phyloP scores from a whole-genome alignment of 2,329 filamentous ascomycete genomes.

The Cladosporium sphaerospermum region DNA sequence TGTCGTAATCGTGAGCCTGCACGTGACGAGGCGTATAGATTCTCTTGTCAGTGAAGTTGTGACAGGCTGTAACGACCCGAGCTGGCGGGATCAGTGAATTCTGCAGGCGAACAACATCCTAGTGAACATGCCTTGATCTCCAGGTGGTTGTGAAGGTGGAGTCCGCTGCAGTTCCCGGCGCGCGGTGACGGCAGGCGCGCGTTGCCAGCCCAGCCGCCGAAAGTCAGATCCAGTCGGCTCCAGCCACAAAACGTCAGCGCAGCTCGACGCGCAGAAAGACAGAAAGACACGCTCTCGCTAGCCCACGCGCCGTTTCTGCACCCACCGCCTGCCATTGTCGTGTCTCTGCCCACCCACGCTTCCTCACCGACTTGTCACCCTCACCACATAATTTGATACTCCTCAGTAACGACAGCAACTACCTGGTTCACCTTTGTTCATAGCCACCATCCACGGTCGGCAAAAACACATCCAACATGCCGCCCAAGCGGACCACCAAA shows the following conservation, averaged over 20 bases:
- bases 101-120: no score
- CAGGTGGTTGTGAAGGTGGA: no score
- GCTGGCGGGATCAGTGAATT: no score
- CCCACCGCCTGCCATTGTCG: neutral
- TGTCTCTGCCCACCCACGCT: neutral
- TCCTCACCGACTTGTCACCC: neutral
- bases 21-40: no score
- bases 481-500: conserved; percentile 21
- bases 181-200: neutral
- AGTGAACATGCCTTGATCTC: no score
- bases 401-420: neutral
- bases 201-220: neutral
- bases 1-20: no score
- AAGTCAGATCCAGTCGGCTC: neutral
- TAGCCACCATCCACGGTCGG: neutral
- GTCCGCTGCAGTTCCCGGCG: no score
- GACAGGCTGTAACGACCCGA: no score
- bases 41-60: no score
- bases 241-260: neutral
- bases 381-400: neutral
- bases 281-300: neutral
- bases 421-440: neutral
- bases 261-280: neutral
- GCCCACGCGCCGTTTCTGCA: neutral
- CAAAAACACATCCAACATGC: conserved; percentile 15